Base-by-base conservation (phyloP, 768 basidiomycete genomes). In the Symmetrospora coprosmae region DNA sequence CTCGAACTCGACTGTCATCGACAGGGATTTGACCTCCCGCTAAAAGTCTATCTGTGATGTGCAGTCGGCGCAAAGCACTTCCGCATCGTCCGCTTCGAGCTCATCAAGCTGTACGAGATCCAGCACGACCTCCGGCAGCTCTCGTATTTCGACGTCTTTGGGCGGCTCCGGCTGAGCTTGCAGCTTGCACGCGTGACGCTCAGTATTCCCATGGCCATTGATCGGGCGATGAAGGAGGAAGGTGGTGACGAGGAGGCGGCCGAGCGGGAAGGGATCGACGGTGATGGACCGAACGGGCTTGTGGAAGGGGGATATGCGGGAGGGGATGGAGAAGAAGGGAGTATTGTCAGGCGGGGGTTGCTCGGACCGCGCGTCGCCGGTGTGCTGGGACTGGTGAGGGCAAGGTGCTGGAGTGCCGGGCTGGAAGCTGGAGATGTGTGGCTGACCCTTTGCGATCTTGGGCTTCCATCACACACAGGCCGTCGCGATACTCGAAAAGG, bases 141-240 rank as follows among this genome's bases (percentile, higher is more conserved):
- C 25, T 80, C 83, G 13, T 88, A 86, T 68, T 78, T 87, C 64
- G 85, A 87, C 71, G 73, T 89, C 61, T 75, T 82, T 47, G 82
- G 83, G 14, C 82, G 87, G 14, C 81, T 82, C 2, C 80, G 85
- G 9, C 75, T 88, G 34, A 83, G 83, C 7, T 80, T 88, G 38
- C 82, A 84, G 65, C 77, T 90, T 40, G 82, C 82, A 2, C 80
- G 87, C 19, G 82, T 87, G 66, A 82, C 84, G 3, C 78, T 88
- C 56, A 79, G 77, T 46, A 77, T 87, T 8, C 86, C 86, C 2
- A 78, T 86, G 60, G 81, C 79, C 0, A 75, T 88, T 17, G 87
- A 89, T 69, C 76, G 74, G 40, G 85, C 84, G 0, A 73, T 87
- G 60, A 75, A 75, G 34, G 77, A 81, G 41, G 69, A 70, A 13